These are phyloP conservation scores for Tanacetum coccineum DNA, from an alignment of 129 eudicot species.

Conservation along the genomic window DNA sequence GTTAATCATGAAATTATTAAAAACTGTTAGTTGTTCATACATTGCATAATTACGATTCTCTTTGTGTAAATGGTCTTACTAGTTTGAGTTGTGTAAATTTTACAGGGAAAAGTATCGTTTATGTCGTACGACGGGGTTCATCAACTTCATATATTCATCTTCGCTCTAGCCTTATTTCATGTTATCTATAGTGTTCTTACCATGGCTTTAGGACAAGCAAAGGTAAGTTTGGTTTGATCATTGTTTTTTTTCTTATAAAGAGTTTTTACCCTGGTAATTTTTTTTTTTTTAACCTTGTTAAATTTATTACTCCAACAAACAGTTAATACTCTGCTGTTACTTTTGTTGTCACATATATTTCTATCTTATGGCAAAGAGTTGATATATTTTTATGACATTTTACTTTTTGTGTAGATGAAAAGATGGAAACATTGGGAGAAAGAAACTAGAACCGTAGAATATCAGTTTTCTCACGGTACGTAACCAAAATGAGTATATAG, in stretches of 20 bases:
- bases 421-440: slow-evolving; percentile 72
- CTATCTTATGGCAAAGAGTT: background rate
- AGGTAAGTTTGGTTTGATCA: slow-evolving; percentile 37
- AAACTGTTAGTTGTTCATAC: background rate
- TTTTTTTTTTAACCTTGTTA: too few species aligned
- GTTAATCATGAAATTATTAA: too few species aligned
- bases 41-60: background rate
- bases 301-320: too few species aligned
- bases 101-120: slow-evolving; percentile 74
- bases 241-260: too few species aligned
- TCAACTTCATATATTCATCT: slow-evolving; percentile 77
- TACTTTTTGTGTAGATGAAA: slow-evolving; percentile 30
- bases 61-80: background rate
- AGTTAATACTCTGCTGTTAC: too few species aligned
- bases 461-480: slow-evolving; percentile 54
- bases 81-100: background rate
- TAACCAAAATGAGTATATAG: too few species aligned
- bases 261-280: too few species aligned
- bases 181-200: slow-evolving; percentile 53
- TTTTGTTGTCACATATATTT: too few species aligned
- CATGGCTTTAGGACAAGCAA: slow-evolving; percentile 65
- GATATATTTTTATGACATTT: background rate
- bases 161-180: slow-evolving; percentile 65
- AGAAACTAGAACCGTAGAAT: slow-evolving; percentile 53
- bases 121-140: slow-evolving; percentile 66